These are phyloP conservation scores for Wickerhamomyces queroliae DNA, from an alignment of 805 yeast species.

Conservation along the genomic window DNA sequence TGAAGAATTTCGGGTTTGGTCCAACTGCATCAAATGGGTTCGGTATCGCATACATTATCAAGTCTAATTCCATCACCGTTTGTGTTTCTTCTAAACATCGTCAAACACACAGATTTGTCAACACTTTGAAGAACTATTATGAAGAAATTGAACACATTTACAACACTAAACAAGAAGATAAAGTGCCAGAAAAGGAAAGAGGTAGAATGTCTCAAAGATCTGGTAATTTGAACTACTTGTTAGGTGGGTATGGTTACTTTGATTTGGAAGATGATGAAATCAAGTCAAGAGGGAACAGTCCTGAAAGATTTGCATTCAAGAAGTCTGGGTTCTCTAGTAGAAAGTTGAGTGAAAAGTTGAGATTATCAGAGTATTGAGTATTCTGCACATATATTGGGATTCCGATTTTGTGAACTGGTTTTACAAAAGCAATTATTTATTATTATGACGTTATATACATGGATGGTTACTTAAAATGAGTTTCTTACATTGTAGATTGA, in stretches of 20 bases:
- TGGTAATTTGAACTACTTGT: conserved; percentile 32
- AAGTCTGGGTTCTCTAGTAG: conserved; percentile 19
- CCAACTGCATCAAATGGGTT: conserved; percentile 88
- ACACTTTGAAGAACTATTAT: conserved; percentile 58
- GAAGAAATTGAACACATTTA: conserved; percentile 51
- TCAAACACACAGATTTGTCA: conserved; percentile 74
- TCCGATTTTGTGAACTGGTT: neutral
- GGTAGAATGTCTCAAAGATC: conserved; percentile 26
- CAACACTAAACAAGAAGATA: conserved; percentile 21
- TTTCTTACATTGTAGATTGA: too few relatives aligned
- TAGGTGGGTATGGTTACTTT: conserved; percentile 88
- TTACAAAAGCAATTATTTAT: neutral
- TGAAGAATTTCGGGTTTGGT: conserved; percentile 84
- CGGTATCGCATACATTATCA: conserved; percentile 89
- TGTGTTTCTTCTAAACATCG: conserved; percentile 86
- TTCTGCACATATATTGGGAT: neutral
- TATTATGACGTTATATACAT: neutral
- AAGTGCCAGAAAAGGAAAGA: conserved; percentile 13
- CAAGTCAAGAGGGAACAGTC: conserved; percentile 36
- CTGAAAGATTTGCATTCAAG: conserved; percentile 19
- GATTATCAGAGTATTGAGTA: conserved; percentile 22
- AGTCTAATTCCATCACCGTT: conserved; percentile 69
- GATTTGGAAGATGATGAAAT: conserved; percentile 61
- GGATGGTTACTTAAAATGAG: too few relatives aligned
- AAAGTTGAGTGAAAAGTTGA: conserved; percentile 22